Percentiles rank a stretch among this genome's conserved stretches.
Conservation (phyloP, 306 rosid genomes). For the Crataegus laevigata region DNA sequence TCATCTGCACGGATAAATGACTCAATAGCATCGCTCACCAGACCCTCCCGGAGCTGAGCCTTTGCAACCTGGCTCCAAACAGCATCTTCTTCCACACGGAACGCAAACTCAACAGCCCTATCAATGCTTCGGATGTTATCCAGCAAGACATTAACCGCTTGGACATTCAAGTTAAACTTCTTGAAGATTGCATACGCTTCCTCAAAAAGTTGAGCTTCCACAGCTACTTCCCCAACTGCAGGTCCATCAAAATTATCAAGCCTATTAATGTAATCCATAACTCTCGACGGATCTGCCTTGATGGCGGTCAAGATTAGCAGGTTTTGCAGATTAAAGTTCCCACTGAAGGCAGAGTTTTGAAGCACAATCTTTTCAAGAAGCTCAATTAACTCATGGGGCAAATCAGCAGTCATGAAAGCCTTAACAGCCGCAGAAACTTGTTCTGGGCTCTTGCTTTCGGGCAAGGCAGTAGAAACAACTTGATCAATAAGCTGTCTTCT, state of each 20-base stretch:
- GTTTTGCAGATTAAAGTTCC: slow-evolving; percentile 96
- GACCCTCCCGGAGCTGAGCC: slow-evolving; percentile 95
- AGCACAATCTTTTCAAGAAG: slow-evolving; percentile 99
- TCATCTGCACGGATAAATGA: slow-evolving; percentile 96
- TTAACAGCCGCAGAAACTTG: slow-evolving; percentile 99
- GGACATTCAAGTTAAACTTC: slow-evolving; percentile 96
- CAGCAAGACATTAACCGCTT: slow-evolving; percentile 90
- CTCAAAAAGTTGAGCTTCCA: slow-evolving; percentile 86
- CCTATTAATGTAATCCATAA: slow-evolving; percentile 93
- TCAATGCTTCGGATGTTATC: slow-evolving; percentile 85
- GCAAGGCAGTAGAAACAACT: slow-evolving; percentile 96
- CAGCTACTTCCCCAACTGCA: slow-evolving; percentile 95
- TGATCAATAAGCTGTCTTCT: slow-evolving; percentile 98
- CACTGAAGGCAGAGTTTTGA: slow-evolving; percentile 98
- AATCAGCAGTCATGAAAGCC: slow-evolving; percentile 99
- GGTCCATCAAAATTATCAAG: slow-evolving; percentile 98
- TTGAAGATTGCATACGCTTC: slow-evolving; percentile 95
- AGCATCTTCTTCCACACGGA: slow-evolving; percentile 98
- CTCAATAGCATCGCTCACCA: slow-evolving; percentile 98
- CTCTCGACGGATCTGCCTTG: slow-evolving; percentile 97
- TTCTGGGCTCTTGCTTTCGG: slow-evolving; percentile 99
- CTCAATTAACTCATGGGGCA: slow-evolving; percentile 97
- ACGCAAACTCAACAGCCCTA: slow-evolving; percentile 96
- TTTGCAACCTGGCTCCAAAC: slow-evolving; percentile 99
- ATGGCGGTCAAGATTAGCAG: slow-evolving; percentile 93